phyloP scores from a whole-genome alignment of 192 early-diverging fungal genomes.

The Powellomyces hirtus region DNA sequence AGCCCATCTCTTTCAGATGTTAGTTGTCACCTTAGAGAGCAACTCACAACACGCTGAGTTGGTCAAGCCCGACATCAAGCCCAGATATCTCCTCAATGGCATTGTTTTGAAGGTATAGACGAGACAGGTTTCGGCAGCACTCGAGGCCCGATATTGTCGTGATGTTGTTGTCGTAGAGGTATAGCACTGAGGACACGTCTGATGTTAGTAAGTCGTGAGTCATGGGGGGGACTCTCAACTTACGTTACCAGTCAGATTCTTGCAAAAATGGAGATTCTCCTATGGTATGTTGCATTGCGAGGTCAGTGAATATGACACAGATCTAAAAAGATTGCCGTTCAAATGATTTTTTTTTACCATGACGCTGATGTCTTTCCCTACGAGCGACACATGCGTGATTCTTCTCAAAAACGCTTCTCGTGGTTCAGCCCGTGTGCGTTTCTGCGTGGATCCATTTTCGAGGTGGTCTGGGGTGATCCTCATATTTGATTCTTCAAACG shows the following conservation, averaged over 20 bases:
- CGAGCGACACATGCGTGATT: constrained; percentile 46
- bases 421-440: constrained; percentile 30
- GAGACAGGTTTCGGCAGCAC: constrained; percentile 30
- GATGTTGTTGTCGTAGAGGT: constrained; percentile 56
- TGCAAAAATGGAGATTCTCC: constrained; percentile 41
- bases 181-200: constrained; percentile 35
- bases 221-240: not conserved
- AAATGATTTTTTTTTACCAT: too few species aligned
- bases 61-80: constrained; percentile 36
- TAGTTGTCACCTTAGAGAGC: not conserved
- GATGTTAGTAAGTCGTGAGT: not conserved
- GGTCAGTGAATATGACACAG: not conserved
- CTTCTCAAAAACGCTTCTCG: constrained; percentile 42
- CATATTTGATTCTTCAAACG: constrained; percentile 1
- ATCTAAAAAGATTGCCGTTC: too few species aligned
- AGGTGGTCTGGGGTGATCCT: constrained; percentile 39
- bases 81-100: constrained; percentile 43
- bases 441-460: constrained; percentile 42
- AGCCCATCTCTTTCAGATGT: not conserved
- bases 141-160: constrained; percentile 38
- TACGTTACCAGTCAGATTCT: constrained; percentile 32
- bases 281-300: not conserved
- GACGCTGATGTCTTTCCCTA: constrained; percentile 36
- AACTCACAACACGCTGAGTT: constrained; percentile 37
- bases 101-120: constrained; percentile 55